phyloP scores from a whole-genome alignment of 306 rosid genomes.

The Gastrolobium bilobum region DNA sequence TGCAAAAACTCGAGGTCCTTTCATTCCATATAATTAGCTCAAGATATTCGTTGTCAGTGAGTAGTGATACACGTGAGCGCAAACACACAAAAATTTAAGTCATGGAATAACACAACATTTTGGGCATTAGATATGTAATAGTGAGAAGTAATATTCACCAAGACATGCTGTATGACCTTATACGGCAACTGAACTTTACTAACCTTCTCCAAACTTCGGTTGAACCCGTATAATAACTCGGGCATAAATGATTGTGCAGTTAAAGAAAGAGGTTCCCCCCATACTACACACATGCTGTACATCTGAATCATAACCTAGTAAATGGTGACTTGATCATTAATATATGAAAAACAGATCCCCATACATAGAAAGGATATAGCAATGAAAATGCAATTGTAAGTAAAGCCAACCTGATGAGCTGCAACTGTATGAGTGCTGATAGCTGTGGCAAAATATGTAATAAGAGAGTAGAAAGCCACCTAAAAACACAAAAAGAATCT shows the following conservation, averaged over 20 bases:
- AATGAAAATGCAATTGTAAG: background rate
- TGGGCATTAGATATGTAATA: background rate
- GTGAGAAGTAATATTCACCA: too few relatives aligned
- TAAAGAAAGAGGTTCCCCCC: conserved; percentile 58
- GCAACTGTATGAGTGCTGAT: conserved; percentile 55
- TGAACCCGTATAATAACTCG: conserved; percentile 47
- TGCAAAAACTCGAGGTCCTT: conserved; percentile 4
- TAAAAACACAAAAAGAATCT: conserved; percentile 32
- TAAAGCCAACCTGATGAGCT: conserved; percentile 55
- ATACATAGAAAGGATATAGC: background rate
- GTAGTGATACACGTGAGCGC: background rate
- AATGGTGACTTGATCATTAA: conserved; percentile 30
- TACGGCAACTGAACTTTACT: conserved; percentile 7
- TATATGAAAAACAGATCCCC: conserved; percentile 16
- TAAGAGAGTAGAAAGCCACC: conserved; percentile 63
- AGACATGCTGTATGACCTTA: background rate
- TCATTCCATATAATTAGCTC: background rate
- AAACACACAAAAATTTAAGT: conserved; percentile 1
- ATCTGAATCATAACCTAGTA: conserved; percentile 59
- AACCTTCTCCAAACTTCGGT: conserved; percentile 50
- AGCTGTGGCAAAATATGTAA: conserved; percentile 57
- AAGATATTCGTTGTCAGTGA: background rate
- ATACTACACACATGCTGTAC: conserved; percentile 54
- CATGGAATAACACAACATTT: background rate
- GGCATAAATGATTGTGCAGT: conserved; percentile 58